phyloP scores from a whole-genome alignment of 2,329 filamentous ascomycete species.

The Pseudogymnoascus sp. region DNA sequence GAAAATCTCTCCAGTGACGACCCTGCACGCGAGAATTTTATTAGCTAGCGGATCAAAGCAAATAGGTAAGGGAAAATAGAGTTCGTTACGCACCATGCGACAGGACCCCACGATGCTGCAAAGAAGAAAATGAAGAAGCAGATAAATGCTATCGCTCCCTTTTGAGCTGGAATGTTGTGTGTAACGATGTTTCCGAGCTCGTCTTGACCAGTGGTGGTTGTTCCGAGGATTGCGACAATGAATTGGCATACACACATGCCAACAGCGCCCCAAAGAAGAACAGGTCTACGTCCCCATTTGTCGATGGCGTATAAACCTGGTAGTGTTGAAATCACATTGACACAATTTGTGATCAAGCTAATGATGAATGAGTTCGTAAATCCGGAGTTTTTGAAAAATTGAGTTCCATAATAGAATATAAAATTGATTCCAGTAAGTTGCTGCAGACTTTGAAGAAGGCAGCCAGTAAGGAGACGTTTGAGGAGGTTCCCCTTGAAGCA shows the following conservation, averaged over 20 bases:
- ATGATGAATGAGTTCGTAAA: slow-evolving; percentile 59
- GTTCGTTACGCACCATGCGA: slow-evolving; percentile 44
- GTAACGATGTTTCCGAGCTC: slow-evolving; percentile 40
- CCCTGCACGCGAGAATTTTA: slow-evolving; percentile 41
- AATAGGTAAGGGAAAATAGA: not conserved
- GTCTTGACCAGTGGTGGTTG: slow-evolving; percentile 45
- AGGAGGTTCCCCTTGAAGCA: slow-evolving; percentile 56
- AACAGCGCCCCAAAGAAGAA: slow-evolving; percentile 64
- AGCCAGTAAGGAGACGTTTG: slow-evolving; percentile 65
- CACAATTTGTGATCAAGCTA: slow-evolving; percentile 64
- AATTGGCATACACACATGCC: slow-evolving; percentile 65
- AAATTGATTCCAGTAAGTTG: slow-evolving; percentile 71
- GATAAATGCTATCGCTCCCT: slow-evolving; percentile 55
- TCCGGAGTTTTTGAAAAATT: slow-evolving; percentile 57
- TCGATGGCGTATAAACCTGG: slow-evolving; percentile 69
- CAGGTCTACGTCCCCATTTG: slow-evolving; percentile 62
- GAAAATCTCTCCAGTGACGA: slow-evolving; percentile 64
- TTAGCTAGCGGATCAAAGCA: slow-evolving; percentile 22
- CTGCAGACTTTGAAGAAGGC: slow-evolving; percentile 67
- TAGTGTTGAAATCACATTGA: slow-evolving; percentile 69
- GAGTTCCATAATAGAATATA: slow-evolving; percentile 70
- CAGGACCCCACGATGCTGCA: slow-evolving; percentile 68
- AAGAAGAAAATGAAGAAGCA: slow-evolving; percentile 73
- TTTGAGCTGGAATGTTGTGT: slow-evolving; percentile 43
- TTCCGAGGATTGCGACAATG: slow-evolving; percentile 56